Percentiles rank a stretch among this genome's conserved stretches.
These are phyloP conservation scores for Cystoisospora suis DNA, from an alignment of 169 alveolate genomes.

Conservation along the genomic window DNA sequence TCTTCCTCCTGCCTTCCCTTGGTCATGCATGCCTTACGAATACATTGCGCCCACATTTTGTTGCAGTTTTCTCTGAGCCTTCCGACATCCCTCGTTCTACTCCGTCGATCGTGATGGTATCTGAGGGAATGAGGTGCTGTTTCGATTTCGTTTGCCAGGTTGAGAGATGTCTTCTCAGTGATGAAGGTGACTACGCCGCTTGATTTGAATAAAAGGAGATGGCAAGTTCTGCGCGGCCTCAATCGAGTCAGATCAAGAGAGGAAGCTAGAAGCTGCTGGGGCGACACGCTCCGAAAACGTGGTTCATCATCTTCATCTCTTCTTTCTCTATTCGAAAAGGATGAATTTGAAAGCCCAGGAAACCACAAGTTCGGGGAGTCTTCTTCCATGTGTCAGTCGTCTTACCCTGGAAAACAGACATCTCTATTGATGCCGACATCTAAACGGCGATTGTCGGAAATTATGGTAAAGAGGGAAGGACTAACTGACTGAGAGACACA, in stretches of 20 bases:
- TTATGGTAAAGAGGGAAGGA: neutral
- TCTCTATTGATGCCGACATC: neutral
- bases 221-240: neutral
- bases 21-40: too few species aligned
- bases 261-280: neutral
- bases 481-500: too few species aligned
- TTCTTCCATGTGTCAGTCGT: neutral
- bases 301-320: neutral
- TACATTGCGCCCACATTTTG: too few species aligned
- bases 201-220: neutral
- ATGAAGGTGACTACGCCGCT: neutral
- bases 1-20: too few species aligned
- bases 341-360: neutral
- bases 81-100: neutral
- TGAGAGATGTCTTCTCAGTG: neutral
- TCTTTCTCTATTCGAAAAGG: neutral
- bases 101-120: neutral
- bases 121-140: neutral
- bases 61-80: neutral
- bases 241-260: neutral
- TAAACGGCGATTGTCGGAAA: neutral
- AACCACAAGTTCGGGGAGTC: neutral
- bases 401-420: neutral
- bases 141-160: neutral
- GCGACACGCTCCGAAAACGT: slow-evolving; percentile 5